A percentile compares a stretch with the other conserved stretches of the same genome.
Evolutionary conservation across 106 monocot genomes (phyloP).

Genomic region (Phalaenopsis equestris): DNA sequence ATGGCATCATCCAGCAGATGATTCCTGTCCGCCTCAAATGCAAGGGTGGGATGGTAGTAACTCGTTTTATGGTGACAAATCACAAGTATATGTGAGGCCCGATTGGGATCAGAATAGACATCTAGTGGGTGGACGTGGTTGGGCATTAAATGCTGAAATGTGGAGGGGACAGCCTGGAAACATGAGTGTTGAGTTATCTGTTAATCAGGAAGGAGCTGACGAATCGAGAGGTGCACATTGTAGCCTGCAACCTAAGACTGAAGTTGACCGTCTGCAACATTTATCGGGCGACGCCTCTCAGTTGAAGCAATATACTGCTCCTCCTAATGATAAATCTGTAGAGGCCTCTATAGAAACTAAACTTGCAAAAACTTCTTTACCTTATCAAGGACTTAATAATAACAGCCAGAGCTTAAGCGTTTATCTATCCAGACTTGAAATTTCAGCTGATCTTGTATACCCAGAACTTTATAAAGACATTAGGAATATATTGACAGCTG

Average conservation of each 20-base stretch:
- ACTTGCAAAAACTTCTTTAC: slow-evolving; percentile 8
- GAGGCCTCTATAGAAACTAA: slow-evolving; percentile 6
- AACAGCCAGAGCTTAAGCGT: slow-evolving; percentile 1
- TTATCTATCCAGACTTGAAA: slow-evolving; percentile 53
- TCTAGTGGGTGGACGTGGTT: slow-evolving; percentile 23
- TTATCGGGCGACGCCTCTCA: slow-evolving; percentile 16
- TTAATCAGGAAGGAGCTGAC: slow-evolving; percentile 21
- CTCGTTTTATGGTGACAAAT: slow-evolving; percentile 39
- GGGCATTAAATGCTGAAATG: slow-evolving; percentile 34
- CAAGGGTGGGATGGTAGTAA: slow-evolving; percentile 58
- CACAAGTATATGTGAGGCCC: slow-evolving; percentile 38
- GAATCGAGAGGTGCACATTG: slow-evolving; percentile 23
- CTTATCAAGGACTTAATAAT: slow-evolving; percentile 16
- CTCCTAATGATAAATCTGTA: slow-evolving; percentile 5
- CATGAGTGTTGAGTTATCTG: slow-evolving; percentile 19
- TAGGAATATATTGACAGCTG: not conserved
- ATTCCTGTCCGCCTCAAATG: slow-evolving; percentile 45
- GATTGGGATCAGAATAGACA: slow-evolving; percentile 67
- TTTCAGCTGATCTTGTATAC: slow-evolving; percentile 42
- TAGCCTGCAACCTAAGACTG: slow-evolving; percentile 12
- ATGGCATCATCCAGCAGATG: slow-evolving; percentile 56
- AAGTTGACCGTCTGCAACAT: slow-evolving; percentile 13
- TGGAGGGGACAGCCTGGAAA: slow-evolving; percentile 43
- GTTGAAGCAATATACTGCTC: slow-evolving; percentile 18
- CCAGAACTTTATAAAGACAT: slow-evolving; percentile 42